Evolutionary conservation across 2,329 filamentous ascomycete genomes (phyloP).

Genomic region (Gaeumannomyces sp.): DNA sequence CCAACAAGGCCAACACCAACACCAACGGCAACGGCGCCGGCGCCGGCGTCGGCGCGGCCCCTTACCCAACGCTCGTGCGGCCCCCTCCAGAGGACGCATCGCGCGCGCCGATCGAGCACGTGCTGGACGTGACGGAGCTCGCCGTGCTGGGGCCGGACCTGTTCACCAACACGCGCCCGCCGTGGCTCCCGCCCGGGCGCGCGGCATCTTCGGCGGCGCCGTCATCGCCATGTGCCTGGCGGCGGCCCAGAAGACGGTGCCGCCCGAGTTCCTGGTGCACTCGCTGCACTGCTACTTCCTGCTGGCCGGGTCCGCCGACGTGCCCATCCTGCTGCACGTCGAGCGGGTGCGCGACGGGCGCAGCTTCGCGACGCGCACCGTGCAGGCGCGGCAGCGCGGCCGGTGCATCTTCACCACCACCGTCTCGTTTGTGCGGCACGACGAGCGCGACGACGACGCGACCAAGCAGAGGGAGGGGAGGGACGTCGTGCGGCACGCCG

Average conservation of each 20-base stretch:
- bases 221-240: slow-evolving; percentile 89
- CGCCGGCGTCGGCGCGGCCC: slow-evolving; percentile 1
- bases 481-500: slow-evolving; percentile 58
- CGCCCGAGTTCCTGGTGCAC: slow-evolving; percentile 73
- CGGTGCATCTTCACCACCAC: slow-evolving; percentile 93
- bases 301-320: slow-evolving; percentile 75
- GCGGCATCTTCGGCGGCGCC: slow-evolving; percentile 88
- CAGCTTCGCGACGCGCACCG: slow-evolving; percentile 85
- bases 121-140: slow-evolving; percentile 78
- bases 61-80: slow-evolving; percentile 56
- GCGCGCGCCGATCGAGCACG: slow-evolving; percentile 81
- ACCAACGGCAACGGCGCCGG: slow-evolving; percentile 1
- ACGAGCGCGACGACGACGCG: background rate
- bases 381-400: slow-evolving; percentile 88
- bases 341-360: slow-evolving; percentile 87
- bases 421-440: slow-evolving; percentile 69
- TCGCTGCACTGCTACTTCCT: slow-evolving; percentile 99
- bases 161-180: slow-evolving; percentile 86
- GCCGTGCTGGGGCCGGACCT: slow-evolving; percentile 77
- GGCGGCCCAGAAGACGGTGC: slow-evolving; percentile 83
- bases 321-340: slow-evolving; percentile 91
- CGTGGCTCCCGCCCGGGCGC: slow-evolving; percentile 91
- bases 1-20: background rate
- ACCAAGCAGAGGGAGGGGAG: background rate
- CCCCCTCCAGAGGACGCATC: slow-evolving; percentile 66